Percentiles rank a stretch among this genome's conserved stretches.
Evolutionary conservation across 306 rosid genomes (phyloP).

Genomic region (Bauhinia variegata): DNA sequence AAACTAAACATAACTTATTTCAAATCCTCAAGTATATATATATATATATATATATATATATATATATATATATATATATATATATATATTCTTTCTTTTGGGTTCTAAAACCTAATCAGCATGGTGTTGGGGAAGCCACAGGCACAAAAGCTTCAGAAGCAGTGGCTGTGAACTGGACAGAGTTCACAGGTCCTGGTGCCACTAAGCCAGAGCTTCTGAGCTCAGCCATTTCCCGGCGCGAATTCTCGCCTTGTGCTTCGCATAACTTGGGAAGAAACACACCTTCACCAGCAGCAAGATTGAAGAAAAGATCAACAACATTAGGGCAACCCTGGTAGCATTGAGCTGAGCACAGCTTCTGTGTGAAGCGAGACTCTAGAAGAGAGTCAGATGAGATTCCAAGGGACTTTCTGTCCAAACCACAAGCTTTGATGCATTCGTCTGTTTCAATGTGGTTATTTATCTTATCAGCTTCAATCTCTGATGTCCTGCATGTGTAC

Average conservation of each 20-base stretch:
- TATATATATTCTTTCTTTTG: background rate
- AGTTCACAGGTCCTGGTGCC: slow-evolving; percentile 65
- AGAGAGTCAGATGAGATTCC: slow-evolving; percentile 85
- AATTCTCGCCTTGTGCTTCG: slow-evolving; percentile 55
- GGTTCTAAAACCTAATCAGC: slow-evolving; percentile 9
- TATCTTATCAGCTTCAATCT: slow-evolving; percentile 69
- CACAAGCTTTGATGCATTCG: slow-evolving; percentile 67
- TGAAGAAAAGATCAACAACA: slow-evolving; percentile 74
- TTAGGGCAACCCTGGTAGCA: slow-evolving; percentile 74
- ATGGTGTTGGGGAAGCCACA: slow-evolving; percentile 42
- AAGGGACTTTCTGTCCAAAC: slow-evolving; percentile 62
- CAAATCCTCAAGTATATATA: background rate
- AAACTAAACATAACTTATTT: background rate
- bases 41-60: too few species aligned
- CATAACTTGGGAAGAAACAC: slow-evolving; percentile 88
- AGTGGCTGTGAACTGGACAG: slow-evolving; percentile 33
- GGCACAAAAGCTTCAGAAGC: slow-evolving; percentile 35
- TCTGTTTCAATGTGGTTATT: slow-evolving; percentile 68
- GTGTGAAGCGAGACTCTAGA: slow-evolving; percentile 61
- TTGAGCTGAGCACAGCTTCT: slow-evolving; percentile 66
- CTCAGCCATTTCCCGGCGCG: slow-evolving; percentile 71
- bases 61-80: too few species aligned
- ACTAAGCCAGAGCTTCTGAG: slow-evolving; percentile 65
- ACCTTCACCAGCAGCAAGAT: slow-evolving; percentile 93
- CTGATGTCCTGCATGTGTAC: slow-evolving; percentile 72